Evolutionary conservation across 805 yeast genomes (phyloP), one percentile per base, ranked within the genome.

Genomic region (Huiozyma sinensis): DNA sequence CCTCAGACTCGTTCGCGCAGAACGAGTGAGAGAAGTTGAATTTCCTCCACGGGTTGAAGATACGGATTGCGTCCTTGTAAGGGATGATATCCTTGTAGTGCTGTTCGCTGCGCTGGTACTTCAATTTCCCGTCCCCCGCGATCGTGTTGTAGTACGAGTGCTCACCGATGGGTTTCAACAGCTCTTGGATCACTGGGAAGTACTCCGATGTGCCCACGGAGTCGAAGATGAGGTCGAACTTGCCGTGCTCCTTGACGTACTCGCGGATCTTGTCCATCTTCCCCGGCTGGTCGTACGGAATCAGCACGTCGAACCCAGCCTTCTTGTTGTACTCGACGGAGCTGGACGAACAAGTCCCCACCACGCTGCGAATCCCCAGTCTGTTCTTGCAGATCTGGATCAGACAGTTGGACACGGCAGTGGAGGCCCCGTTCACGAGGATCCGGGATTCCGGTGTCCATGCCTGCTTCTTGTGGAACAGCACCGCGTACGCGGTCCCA

Each of bases 341-440:
- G 7, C 65, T 56, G 0, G 71, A 60, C 3, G 82, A 77, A 55
- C 81, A 75, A 3, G 78, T 69, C 28, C 75, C 78, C 5, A 75
- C 79, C 24, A 85, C 73, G 9, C 70, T 69, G 28, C 64, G 63
- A 7, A 77, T 75, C 2, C 68, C 61, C 44, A 67, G 67, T 39
- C 63, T 57, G 35, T 70, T 58, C 57, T 74, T 79, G 7, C 81
- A 76, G 36, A 83, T 58, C 58, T 79, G 84, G 33, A 76, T 65
- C 4, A 72, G 67, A 47, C 67, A 70, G 29, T 70, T 57, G 24
- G 89, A 88, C 11, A 82, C 88, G 10, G 80, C 64, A 1, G 94
- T 78, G 7, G 83, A 79, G 28, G 83, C 90, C 34, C 95, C 95
- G 39, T 83, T 65, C 17, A 85, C 70, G 40, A 83, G 66, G 4